Conservation (phyloP, 1,284 basidiomycete genomes). For the Leccinum pallidistipes region DNA sequence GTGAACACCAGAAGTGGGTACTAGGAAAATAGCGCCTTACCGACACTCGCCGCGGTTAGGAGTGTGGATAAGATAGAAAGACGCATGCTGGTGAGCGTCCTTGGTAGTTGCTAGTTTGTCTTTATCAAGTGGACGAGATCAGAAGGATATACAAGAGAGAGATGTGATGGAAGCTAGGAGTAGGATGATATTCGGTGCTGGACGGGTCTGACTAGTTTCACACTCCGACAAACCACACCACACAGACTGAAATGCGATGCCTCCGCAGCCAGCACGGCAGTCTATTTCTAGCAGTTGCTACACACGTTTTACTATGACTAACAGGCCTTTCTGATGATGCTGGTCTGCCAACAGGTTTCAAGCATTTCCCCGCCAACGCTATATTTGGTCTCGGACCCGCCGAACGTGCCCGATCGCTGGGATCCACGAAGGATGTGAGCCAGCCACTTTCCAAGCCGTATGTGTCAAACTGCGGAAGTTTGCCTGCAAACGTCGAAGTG, state of each 20-base stretch:
- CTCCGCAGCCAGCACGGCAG: neutral
- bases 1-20: neutral
- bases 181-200: conserved; percentile 4
- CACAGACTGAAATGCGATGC: neutral
- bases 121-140: neutral
- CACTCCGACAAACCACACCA: conserved; percentile 22
- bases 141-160: conserved; percentile 4
- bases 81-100: conserved; percentile 19
- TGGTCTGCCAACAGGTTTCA: neutral
- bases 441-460: neutral
- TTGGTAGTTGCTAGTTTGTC: neutral
- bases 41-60: conserved; percentile 26
- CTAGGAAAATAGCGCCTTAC: conserved; percentile 16
- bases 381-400: conserved; percentile 1
- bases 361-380: neutral
- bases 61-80: conserved; percentile 30
- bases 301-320: conserved; percentile 6
- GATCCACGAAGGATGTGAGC: neutral
- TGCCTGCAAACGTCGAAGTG: conserved; percentile 18
- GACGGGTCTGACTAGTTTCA: conserved; percentile 10
- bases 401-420: neutral
- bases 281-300: neutral
- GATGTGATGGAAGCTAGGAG: conserved; percentile 4
- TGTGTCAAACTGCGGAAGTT: conserved; percentile 25
- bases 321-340: neutral